Base-by-base conservation (phyloP, 768 basidiomycete species). In the Tricholoma hemisulphureum region DNA sequence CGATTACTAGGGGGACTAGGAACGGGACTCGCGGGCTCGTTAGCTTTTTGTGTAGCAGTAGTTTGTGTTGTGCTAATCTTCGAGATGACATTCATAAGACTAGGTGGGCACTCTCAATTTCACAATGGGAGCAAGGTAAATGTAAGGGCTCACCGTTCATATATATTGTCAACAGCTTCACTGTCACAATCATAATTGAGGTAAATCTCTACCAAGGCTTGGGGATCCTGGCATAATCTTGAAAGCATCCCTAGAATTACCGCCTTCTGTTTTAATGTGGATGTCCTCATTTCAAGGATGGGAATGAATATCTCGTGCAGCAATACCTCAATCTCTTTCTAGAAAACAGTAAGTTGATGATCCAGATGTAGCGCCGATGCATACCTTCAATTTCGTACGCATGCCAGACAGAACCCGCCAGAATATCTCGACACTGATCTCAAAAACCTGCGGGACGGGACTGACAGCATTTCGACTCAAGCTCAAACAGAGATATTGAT, bases 241-340 rank as follows among this genome's bases (percentile, higher is more conserved):
- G 84, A 85, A 28, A 96, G 71, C 88, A 97, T 95, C 37, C 85
- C 88, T 52, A 98, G 79, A 53, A 98, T 92, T 50, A 93, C 86
- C 3, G 89, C 89, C 75, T 99, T 98, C 71, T 98, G 97, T 67
- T 93, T 93, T 50, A 96, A 75, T 1, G 95, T 97, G 5, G 96
- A 92, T 8, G 91, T 98, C 69, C 88, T 87, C 95, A 99, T 98
- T 74, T 99, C 97, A 57, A 98, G 79, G 49, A 99, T 96, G 2
- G 97, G 97, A 56, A 98, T 87, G 77, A 98, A 99, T 61, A 99
- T 98, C 71, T 99, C 97, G 65, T 97, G 95, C 49, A 99, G 73
- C n/a, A 99, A 80, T 34, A 99, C 95, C 71, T 98, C 96, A 57
- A 98, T 98, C 72, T 99, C 97, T 90, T 98, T 97, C 96, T 98